Evolutionary conservation across 305 asterid genomes (phyloP).

Genomic region (Fraxinus ornus): DNA sequence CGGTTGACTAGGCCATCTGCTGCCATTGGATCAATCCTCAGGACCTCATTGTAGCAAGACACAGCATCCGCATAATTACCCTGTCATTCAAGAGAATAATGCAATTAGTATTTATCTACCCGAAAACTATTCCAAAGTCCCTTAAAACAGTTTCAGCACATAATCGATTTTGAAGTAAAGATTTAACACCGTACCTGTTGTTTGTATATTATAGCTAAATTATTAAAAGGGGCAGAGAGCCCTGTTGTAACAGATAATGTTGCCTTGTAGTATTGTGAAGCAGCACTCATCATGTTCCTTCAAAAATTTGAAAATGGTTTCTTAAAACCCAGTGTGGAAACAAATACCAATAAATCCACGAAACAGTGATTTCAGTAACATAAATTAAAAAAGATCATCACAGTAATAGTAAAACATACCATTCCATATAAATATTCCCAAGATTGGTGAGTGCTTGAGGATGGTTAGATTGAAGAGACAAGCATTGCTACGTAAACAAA

Average conservation of each 20-base stretch:
- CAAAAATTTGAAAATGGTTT: constrained; percentile 17
- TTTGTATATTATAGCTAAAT: constrained; percentile 88
- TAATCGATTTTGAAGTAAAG: neutral
- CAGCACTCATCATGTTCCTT: constrained; percentile 96
- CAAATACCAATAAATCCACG: neutral
- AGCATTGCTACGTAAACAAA: constrained; percentile 74
- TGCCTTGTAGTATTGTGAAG: constrained; percentile 94
- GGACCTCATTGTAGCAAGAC: constrained; percentile 95
- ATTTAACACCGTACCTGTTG: constrained; percentile 63
- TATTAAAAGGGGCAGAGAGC: constrained; percentile 94
- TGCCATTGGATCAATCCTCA: constrained; percentile 90
- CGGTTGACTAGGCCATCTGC: constrained; percentile 98
- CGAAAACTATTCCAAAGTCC: constrained; percentile 15
- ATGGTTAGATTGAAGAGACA: constrained; percentile 86
- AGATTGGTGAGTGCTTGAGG: constrained; percentile 98
- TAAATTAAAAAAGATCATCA: constrained; percentile 4
- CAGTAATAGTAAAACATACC: constrained; percentile 46
- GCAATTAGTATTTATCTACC: neutral
- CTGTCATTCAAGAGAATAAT: constrained; percentile 44
- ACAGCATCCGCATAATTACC: constrained; percentile 91
- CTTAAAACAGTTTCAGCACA: constrained; percentile 3
- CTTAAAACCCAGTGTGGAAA: constrained; percentile 10
- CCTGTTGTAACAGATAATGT: constrained; percentile 87
- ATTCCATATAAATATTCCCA: constrained; percentile 97
- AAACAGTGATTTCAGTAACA: neutral